Conservation (phyloP, 129 eudicot genomes). For the Erigeron canadensis region DNA sequence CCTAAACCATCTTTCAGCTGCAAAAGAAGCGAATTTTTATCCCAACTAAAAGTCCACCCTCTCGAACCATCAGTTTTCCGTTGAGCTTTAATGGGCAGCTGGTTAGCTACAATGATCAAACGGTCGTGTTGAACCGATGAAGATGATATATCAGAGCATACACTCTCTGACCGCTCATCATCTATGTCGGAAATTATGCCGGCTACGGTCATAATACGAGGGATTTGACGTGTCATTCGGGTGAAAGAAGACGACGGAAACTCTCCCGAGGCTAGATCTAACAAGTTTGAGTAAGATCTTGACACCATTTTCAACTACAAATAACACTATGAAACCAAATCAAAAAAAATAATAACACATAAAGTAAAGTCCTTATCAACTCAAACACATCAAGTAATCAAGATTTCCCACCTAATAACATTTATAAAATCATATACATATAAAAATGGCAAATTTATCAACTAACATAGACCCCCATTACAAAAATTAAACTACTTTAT, state of each 20-base stretch:
- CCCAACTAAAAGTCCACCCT: slow-evolving; percentile 76
- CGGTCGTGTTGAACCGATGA: slow-evolving; percentile 63
- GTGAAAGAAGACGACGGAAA: slow-evolving; percentile 59
- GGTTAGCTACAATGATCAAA: slow-evolving; percentile 75
- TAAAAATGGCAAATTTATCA: background rate
- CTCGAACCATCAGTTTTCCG: slow-evolving; percentile 48
- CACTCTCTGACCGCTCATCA: slow-evolving; percentile 71
- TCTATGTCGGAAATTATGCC: slow-evolving; percentile 79
- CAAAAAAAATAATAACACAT: background rate
- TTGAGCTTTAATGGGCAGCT: slow-evolving; percentile 68
- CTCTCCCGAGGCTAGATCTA: slow-evolving; percentile 84
- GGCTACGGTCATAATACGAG: slow-evolving; percentile 78
- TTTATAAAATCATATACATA: background rate
- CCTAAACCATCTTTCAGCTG: slow-evolving; percentile 75
- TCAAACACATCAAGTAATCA: slow-evolving; percentile 5
- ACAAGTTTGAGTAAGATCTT: slow-evolving; percentile 73
- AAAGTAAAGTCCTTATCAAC: slow-evolving; percentile 1
- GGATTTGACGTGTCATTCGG: slow-evolving; percentile 64
- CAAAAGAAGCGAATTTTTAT: slow-evolving; percentile 63
- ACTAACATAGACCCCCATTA: background rate
- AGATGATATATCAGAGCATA: slow-evolving; percentile 59
- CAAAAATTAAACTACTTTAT: no score
- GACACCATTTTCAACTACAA: slow-evolving; percentile 60
- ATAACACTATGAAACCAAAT: slow-evolving; percentile 11
- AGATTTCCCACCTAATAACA: background rate